phyloP scores from a whole-genome alignment of 1,284 basidiomycete species.

The Lentinus polychrous region DNA sequence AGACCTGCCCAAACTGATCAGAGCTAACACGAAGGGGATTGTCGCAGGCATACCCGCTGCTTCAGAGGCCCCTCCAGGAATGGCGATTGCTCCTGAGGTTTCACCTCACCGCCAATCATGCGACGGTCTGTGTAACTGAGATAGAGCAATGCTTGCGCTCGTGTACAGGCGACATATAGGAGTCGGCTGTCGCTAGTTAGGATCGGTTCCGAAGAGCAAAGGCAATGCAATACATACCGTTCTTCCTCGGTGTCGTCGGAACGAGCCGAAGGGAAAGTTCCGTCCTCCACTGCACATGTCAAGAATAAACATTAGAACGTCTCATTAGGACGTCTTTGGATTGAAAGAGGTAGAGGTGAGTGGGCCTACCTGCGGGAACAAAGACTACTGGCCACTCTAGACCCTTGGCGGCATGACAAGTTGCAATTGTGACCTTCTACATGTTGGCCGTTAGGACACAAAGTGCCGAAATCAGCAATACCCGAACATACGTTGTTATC shows the following conservation, averaged over 20 bases:
- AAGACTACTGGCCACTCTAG: constrained; percentile 90
- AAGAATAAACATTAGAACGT: not conserved
- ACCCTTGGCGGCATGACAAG: constrained; percentile 88
- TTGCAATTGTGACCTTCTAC: constrained; percentile 76
- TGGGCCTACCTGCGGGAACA: constrained; percentile 55
- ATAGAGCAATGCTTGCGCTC: constrained; percentile 76
- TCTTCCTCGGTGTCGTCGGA: constrained; percentile 81
- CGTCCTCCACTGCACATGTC: constrained; percentile 57
- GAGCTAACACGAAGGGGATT: not conserved
- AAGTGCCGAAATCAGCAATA: not conserved
- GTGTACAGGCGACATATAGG: constrained; percentile 88
- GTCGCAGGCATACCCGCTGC: not conserved
- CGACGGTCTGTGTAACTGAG: constrained; percentile 43
- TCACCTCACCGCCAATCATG: constrained; percentile 45
- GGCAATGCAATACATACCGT: constrained; percentile 39
- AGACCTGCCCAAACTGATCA: not conserved
- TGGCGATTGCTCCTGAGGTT: constrained; percentile 35
- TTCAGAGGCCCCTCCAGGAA: constrained; percentile 32
- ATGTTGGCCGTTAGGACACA: too few relatives aligned
- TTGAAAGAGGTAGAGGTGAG: constrained; percentile 2
- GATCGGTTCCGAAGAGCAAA: constrained; percentile 1
- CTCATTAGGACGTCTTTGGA: not conserved
- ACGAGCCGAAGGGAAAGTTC: constrained; percentile 75
- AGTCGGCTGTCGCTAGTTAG: constrained; percentile 47
- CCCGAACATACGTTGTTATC: constrained; percentile 33